Conservation (phyloP, 306 rosid genomes). For the Cucurbita argyrosperma region DNA sequence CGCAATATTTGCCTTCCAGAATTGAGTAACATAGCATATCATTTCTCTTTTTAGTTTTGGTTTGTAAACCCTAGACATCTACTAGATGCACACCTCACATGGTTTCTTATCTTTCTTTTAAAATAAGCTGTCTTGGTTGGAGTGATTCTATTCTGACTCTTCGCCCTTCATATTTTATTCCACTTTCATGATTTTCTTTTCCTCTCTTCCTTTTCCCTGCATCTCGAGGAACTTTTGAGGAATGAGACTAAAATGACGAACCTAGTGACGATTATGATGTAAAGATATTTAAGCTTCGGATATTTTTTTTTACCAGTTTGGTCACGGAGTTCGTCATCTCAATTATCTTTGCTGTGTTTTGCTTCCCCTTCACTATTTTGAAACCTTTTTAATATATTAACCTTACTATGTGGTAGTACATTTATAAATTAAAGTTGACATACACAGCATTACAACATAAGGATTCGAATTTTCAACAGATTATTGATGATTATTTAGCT, state of each 20-base stretch:
- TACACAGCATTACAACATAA: not conserved
- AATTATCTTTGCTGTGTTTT: not conserved
- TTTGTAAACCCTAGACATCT: slow-evolving; percentile 39
- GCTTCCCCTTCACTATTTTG: not conserved
- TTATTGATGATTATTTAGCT: not conserved
- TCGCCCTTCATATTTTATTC: not conserved
- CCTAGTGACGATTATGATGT: not conserved
- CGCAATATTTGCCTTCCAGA: slow-evolving; percentile 30
- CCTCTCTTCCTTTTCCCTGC: slow-evolving; percentile 22
- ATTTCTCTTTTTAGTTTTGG: slow-evolving; percentile 10
- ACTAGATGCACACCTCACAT: slow-evolving; percentile 50
- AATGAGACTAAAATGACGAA: slow-evolving; percentile 10
- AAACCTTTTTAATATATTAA: not conserved
- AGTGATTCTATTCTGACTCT: slow-evolving; percentile 20
- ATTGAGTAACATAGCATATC: slow-evolving; percentile 13
- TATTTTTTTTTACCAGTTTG: not conserved
- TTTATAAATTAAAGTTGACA: not conserved
- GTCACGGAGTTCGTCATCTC: slow-evolving; percentile 7
- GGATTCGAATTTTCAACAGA: not conserved
- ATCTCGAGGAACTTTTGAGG: slow-evolving; percentile 38
- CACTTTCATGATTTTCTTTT: not conserved
- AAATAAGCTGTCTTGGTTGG: slow-evolving; percentile 36
- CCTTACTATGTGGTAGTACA: slow-evolving; percentile 10
- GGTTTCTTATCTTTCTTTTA: slow-evolving; percentile 21
- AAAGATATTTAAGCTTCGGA: not conserved